Conservation (phyloP, 768 basidiomycete genomes). For the Cystofilobasidium macerans region DNA sequence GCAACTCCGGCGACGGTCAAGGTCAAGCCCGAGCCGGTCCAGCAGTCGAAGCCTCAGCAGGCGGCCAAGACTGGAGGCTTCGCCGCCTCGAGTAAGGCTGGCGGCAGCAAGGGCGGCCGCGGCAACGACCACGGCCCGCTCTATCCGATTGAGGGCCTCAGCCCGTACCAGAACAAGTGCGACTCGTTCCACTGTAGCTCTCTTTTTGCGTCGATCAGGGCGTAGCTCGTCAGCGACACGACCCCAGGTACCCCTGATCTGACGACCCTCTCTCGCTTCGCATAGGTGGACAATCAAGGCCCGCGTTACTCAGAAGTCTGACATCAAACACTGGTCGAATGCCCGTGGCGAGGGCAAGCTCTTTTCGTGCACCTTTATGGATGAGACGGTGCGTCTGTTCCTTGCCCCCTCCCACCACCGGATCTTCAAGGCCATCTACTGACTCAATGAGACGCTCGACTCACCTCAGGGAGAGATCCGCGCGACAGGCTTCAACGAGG, state of each 20-base stretch:
- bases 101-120: slow-evolving; percentile 20
- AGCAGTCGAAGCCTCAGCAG: slow-evolving; percentile 17
- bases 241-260: not conserved
- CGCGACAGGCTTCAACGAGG: slow-evolving; percentile 79
- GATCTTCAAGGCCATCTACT: not conserved
- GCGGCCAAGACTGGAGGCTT: slow-evolving; percentile 6
- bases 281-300: slow-evolving; percentile 85
- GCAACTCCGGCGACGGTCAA: slow-evolving; percentile 32
- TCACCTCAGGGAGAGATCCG: slow-evolving; percentile 52
- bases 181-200: slow-evolving; percentile 18
- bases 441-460: not conserved
- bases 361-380: slow-evolving; percentile 86
- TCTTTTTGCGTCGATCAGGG: not conserved
- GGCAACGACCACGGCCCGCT: slow-evolving; percentile 38
- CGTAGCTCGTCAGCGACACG: not conserved
- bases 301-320: slow-evolving; percentile 76
- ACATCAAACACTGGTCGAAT: slow-evolving; percentile 83
- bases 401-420: not conserved
- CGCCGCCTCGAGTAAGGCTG: slow-evolving; percentile 10
- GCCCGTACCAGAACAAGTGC: slow-evolving; percentile 85
- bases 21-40: slow-evolving; percentile 28
- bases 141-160: slow-evolving; percentile 84
- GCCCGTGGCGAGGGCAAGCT: slow-evolving; percentile 84
- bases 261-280: not conserved
- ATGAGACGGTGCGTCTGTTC: slow-evolving; percentile 57